Evolutionary conservation across 768 basidiomycete species (phyloP).

Genomic region (Phlebiopsis gigantea): DNA sequence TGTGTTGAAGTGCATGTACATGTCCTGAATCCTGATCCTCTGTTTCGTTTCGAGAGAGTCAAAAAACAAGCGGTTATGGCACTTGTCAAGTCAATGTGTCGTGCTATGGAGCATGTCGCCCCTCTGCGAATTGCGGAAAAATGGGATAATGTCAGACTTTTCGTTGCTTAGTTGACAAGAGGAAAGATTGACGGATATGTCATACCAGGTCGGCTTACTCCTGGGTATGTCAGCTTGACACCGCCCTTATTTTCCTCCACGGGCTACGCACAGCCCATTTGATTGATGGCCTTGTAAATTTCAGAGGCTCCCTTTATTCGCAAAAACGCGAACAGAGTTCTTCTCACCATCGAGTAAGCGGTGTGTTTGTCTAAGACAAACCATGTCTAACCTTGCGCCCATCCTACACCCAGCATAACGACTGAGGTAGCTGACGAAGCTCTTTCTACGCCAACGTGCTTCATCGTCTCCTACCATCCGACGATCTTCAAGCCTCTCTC

Average conservation of each 20-base stretch:
- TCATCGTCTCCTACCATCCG: conserved; percentile 83
- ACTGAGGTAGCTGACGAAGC: conserved; percentile 68
- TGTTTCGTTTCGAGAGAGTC: background rate
- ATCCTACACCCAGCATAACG: conserved; percentile 50
- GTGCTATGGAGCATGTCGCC: conserved; percentile 79
- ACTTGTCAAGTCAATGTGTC: conserved; percentile 48
- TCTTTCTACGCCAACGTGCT: conserved; percentile 49
- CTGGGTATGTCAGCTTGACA: conserved; percentile 22
- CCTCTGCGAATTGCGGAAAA: conserved; percentile 80
- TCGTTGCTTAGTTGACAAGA: background rate
- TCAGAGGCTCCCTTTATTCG: conserved; percentile 32
- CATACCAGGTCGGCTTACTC: conserved; percentile 24
- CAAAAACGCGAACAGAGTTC: conserved; percentile 25
- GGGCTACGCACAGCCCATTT: background rate
- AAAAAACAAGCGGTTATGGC: conserved; percentile 17
- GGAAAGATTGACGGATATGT: background rate
- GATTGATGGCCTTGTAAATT: background rate
- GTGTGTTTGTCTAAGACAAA: conserved; percentile 6
- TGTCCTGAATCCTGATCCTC: no score
- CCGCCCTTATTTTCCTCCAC: background rate
- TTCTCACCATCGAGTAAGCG: conserved; percentile 41
- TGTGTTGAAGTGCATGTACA: background rate
- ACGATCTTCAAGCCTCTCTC: conserved; percentile 74
- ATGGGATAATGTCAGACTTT: conserved; percentile 81
- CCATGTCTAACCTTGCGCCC: background rate